A percentile compares a stretch with the other conserved stretches of the same genome.
Evolutionary conservation across 2,329 filamentous ascomycete genomes (phyloP).

Genomic region (Xylariaceae sp.): DNA sequence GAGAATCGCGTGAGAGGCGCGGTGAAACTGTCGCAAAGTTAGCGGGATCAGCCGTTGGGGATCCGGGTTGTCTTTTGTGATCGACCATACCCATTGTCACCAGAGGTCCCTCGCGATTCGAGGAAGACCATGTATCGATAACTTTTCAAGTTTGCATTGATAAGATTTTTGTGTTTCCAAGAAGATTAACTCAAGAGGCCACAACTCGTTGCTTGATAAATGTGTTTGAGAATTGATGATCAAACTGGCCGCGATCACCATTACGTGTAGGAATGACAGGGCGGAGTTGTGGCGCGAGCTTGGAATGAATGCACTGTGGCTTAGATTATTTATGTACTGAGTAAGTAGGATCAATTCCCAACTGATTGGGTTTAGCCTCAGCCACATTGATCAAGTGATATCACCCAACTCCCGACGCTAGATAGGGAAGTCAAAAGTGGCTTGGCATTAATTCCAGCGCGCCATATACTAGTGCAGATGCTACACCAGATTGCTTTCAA

Average conservation of each 20-base stretch:
- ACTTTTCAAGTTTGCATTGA: conserved; percentile 7
- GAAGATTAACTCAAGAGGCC: too few relatives aligned
- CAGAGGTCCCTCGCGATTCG: conserved; percentile 6
- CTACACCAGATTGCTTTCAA: too few relatives aligned
- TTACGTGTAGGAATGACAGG: conserved; percentile 2
- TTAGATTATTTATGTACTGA: too few relatives aligned
- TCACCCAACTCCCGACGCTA: too few relatives aligned
- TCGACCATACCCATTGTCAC: conserved; percentile 26
- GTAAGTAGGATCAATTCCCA: neutral
- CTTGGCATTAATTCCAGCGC: too few relatives aligned
- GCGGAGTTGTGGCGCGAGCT: conserved; percentile 10
- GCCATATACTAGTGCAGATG: too few relatives aligned
- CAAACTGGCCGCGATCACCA: neutral
- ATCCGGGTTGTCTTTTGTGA: neutral
- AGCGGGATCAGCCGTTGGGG: neutral
- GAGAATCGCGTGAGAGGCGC: conserved; percentile 62
- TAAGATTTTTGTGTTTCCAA: neutral
- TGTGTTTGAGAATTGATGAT: neutral
- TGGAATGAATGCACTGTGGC: conserved; percentile 12
- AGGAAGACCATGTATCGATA: neutral
- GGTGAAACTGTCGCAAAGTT: conserved; percentile 37
- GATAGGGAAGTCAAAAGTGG: too few relatives aligned
- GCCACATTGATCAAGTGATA: too few relatives aligned
- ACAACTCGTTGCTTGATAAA: too few relatives aligned
- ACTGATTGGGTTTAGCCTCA: too few relatives aligned